Evolutionary conservation across 1,284 basidiomycete genomes (phyloP).

Genomic region (Pascua sp.): DNA sequence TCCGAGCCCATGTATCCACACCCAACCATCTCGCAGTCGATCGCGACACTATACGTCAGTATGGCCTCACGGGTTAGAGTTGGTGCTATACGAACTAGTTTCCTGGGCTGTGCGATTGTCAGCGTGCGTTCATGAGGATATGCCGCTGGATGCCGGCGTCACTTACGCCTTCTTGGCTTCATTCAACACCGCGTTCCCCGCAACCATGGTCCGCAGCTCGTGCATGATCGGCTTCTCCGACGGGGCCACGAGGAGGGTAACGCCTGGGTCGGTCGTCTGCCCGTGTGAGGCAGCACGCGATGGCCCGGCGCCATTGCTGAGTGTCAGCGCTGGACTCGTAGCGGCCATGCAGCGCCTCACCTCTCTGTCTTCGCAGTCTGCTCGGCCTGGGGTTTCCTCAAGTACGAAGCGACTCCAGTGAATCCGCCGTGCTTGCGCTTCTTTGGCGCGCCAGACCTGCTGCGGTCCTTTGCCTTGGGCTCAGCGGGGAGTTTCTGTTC

Average conservation of each 20-base stretch:
- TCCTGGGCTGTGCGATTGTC: neutral
- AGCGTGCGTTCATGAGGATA: slow-evolving; percentile 5
- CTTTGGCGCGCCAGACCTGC: neutral
- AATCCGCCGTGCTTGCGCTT: slow-evolving; percentile 1
- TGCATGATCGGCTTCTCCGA: slow-evolving; percentile 28
- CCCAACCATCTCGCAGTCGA: slow-evolving; percentile 99
- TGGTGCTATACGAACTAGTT: neutral
- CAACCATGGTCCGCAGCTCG: slow-evolving; percentile 43
- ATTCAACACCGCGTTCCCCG: slow-evolving; percentile 31
- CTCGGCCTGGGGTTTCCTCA: neutral
- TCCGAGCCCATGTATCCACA: slow-evolving; percentile 76
- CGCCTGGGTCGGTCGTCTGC: neutral
- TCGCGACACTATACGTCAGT: slow-evolving; percentile 53
- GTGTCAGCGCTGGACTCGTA: too few species aligned
- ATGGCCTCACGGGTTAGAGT: neutral
- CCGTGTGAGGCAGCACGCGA: too few species aligned
- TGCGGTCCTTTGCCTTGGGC: slow-evolving; percentile 8
- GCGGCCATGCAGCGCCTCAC: too few species aligned
- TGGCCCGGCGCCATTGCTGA: too few species aligned
- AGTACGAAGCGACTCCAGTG: neutral
- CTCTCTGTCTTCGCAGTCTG: too few species aligned
- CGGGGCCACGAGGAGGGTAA: slow-evolving; percentile 27
- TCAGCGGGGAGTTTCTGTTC: slow-evolving; percentile 7
- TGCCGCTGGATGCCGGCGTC: too few species aligned
- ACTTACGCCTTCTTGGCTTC: slow-evolving; percentile 42